These are phyloP conservation scores for Caryopteris hybrid DNA, from an alignment of 305 asterid species.

Conservation along the genomic window DNA sequence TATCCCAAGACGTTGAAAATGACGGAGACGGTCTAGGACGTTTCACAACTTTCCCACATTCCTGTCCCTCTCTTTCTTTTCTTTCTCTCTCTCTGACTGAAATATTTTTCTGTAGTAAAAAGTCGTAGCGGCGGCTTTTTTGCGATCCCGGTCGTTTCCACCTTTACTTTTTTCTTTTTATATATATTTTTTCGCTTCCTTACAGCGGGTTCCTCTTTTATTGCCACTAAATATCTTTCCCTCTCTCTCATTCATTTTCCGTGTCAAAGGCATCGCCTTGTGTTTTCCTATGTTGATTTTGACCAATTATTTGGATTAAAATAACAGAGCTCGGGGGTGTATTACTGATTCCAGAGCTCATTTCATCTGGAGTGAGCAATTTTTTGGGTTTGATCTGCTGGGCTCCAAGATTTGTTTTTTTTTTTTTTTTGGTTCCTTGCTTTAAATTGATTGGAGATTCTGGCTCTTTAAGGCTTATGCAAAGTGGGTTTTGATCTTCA, in stretches of 20 bases:
- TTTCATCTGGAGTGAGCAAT: slow-evolving; percentile 9
- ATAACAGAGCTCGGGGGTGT: slow-evolving; percentile 13
- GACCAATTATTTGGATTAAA: slow-evolving; percentile 1
- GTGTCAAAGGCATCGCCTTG: slow-evolving; percentile 29
- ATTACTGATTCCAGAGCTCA: slow-evolving; percentile 8
- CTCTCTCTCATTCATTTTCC: slow-evolving; percentile 29
- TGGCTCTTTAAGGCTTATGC: slow-evolving; percentile 7
- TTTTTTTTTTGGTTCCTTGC: slow-evolving; percentile 5
- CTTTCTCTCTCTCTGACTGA: background rate
- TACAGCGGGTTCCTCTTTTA: background rate
- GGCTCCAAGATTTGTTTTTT: slow-evolving; percentile 17
- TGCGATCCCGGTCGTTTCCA: slow-evolving; percentile 29
- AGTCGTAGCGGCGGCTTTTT: slow-evolving; percentile 24
- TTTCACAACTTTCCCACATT: slow-evolving; percentile 10
- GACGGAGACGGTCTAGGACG: slow-evolving; percentile 13
- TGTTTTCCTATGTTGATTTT: slow-evolving; percentile 16
- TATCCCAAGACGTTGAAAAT: background rate
- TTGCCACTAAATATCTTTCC: slow-evolving; percentile 13
- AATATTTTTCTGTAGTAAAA: background rate
- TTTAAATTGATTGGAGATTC: slow-evolving; percentile 18
- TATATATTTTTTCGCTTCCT: no score
- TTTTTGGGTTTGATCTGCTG: slow-evolving; percentile 16
- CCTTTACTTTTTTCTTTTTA: background rate
- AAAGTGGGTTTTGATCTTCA: slow-evolving; percentile 19
- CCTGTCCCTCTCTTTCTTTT: background rate